These are phyloP conservation scores for Penicillium sp. DNA, from an alignment of 2,329 filamentous ascomycete genomes.

Conservation along the genomic window DNA sequence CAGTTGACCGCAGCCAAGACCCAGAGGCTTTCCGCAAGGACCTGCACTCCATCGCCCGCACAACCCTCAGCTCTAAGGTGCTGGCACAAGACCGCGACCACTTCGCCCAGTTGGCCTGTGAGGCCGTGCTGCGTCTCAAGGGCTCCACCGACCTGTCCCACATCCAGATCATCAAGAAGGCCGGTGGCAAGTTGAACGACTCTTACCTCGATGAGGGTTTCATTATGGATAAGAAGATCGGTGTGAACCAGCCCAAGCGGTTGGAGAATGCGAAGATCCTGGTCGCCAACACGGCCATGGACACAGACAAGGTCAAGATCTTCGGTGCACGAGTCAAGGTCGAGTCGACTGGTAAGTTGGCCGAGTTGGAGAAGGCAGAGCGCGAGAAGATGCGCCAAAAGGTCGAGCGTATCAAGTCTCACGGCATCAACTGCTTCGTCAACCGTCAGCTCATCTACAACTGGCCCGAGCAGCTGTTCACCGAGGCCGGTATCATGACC, in stretches of 20 bases:
- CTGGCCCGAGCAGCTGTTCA: constrained; percentile 98
- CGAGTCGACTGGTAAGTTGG: constrained; percentile 90
- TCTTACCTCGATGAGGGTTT: constrained; percentile 98
- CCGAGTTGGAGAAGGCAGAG: constrained; percentile 97
- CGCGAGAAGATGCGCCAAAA: constrained; percentile 99
- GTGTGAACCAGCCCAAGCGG: constrained; percentile 96
- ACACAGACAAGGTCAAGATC: constrained; percentile 99
- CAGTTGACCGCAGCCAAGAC: constrained; percentile 86
- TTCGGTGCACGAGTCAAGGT: constrained; percentile 98
- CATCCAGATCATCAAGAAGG: constrained; percentile 99
- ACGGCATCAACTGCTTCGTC: constrained; percentile 99
- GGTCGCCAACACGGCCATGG: constrained; percentile 97
- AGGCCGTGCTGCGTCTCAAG: constrained; percentile 86
- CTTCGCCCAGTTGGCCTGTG: constrained; percentile 84
- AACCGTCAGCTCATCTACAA: constrained; percentile 99
- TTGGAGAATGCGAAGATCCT: constrained; percentile 98
- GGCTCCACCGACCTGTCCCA: constrained; percentile 92
- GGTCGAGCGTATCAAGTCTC: constrained; percentile 97
- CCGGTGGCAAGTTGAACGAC: constrained; percentile 93
- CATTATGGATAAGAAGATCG: constrained; percentile 98
- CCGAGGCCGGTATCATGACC: constrained; percentile 94
- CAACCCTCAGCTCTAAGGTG: constrained; percentile 96
- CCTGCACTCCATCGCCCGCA: constrained; percentile 84
- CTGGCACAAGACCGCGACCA: constrained; percentile 90
- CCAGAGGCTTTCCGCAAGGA: constrained; percentile 84